Base-by-base conservation (phyloP, 495 filamentous ascomycete genomes). In the Pyrenula aspistea region DNA sequence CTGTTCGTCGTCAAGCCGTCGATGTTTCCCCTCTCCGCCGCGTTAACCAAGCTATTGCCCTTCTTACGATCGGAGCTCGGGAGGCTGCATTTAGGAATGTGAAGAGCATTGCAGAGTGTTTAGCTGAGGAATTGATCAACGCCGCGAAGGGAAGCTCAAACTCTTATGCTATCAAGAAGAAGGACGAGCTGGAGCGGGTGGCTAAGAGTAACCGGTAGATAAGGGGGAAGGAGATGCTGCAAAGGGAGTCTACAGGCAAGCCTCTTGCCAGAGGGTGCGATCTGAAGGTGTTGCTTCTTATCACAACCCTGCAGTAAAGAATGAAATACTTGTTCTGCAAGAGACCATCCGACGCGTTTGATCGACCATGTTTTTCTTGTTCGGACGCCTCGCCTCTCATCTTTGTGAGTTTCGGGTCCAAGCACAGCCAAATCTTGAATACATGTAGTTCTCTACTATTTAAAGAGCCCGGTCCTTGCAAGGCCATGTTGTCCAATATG, bases 151-250 rank as follows among this genome's bases (percentile, higher is more conserved):
- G 93, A 64, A 91, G 87, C 84, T 92, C 87, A 77, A 99, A 99
- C 88, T 95, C 89, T 61, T 99, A 97, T 72, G 93, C 93, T 61
- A 99, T 99, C 83, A 99, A 99, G 89, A 99, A 99, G 89, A 99
- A 99, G 91, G 93, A 99, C 75, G 94, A 99, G 86, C 75, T 99
- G 78, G 93, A 98, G 86, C 93, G 93, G 87, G 93, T 98, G 71
- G 93, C 93, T 76, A 98, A 98, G 89, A 88, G 83, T 79, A 98
- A 98, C 84, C 88, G 93, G 86, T 98, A 97, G 75, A 75, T 63
- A 67, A 68, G 57, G 62, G 65, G 61, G 67, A 10, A 24, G 50
- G 50, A 52, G 8, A 52, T 11, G 42, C 11, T 48, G n/a, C 10
- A 73, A 63, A 53, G 69, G 62, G 10, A 58, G 78, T 73, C 51